A percentile compares a stretch with the other conserved stretches of the same genome.
phyloP scores from a whole-genome alignment of 1,284 basidiomycete genomes.

The Schizophyllum commune region DNA sequence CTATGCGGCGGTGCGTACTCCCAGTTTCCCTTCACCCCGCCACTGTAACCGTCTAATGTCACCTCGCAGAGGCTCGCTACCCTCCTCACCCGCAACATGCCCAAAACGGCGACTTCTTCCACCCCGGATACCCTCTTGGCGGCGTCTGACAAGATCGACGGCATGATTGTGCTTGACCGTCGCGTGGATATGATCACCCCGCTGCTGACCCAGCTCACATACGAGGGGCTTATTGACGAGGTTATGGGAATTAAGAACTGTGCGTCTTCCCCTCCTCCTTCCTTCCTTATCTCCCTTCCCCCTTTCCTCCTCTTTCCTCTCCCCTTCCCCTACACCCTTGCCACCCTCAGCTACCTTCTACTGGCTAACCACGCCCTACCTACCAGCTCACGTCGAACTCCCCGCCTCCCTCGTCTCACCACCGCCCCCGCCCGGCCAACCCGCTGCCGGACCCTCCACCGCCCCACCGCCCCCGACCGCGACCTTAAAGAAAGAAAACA shows the following conservation, averaged over 20 bases:
- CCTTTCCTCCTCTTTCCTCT: too few species aligned
- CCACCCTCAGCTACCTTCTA: too few species aligned
- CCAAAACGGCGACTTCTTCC: constrained; percentile 28
- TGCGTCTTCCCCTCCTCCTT: constrained; percentile 25
- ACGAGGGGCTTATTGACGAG: constrained; percentile 96
- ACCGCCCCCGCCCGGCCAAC: constrained; percentile 30
- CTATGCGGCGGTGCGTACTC: constrained; percentile 65
- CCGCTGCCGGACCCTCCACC: constrained; percentile 31
- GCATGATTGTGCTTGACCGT: constrained; percentile 85
- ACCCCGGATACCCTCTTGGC: constrained; percentile 32
- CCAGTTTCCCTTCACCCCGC: too few species aligned
- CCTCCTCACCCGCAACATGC: constrained; percentile 59
- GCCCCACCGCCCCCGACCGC: constrained; percentile 37
- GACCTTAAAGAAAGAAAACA: constrained; percentile 64
- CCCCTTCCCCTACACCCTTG: too few species aligned
- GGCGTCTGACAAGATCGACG: constrained; percentile 67
- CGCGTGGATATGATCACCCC: constrained; percentile 95
- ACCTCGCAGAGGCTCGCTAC: constrained; percentile 80
- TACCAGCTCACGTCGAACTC: constrained; percentile 81
- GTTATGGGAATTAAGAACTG: constrained; percentile 86
- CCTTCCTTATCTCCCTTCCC: too few species aligned
- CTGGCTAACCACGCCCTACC: constrained; percentile 5
- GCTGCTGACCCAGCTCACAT: constrained; percentile 92
- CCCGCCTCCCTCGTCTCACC: constrained; percentile 70
- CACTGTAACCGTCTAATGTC: too few species aligned